Evolutionary conservation across 2,329 filamentous ascomycete genomes (phyloP), one percentile per base, ranked within the genome.

Genomic region (Rhynchosporium graminicola): DNA sequence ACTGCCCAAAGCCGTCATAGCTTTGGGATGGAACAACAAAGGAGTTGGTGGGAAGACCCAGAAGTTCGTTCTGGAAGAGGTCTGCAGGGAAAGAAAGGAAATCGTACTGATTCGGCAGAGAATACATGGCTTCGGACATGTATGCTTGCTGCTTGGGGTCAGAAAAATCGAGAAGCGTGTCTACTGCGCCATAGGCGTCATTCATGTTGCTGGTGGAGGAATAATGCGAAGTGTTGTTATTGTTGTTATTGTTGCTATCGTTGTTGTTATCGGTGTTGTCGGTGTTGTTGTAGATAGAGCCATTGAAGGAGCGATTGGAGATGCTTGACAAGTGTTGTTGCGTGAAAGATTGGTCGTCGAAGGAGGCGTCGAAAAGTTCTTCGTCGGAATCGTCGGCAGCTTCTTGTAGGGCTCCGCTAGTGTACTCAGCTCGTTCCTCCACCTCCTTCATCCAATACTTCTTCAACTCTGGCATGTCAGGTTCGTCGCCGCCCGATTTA

Each of bases 401-500:
- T 45, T 70, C 67, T 66, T 70, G 65, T 26, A 75, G 73, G 13
- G 71, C 69, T 26, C 74, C 52, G 33, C 50, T 59, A 40, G 57
- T 15, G 40, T 65, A 63, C 12, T 69, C 63, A 80, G 54, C 69
- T 46, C 56, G 63, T 59, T 72, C 81, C 43, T 74, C 75, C 50
- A 84, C 77, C 71, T 85, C 81, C 20, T 78, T 76, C 77, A 87
- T 84, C 85, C 84, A 88, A 59, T 78, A 76, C 76, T 85, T 85
- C 76, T 85, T 59, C 65, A 87, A 76, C 61, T 83, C 80, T 20
- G 72, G 69, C 83, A 87, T 86, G 5, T 80, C 71, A 5, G 83
- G 83, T 80, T 80, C 82, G 67, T 83, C 78, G 13, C 80, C 80
- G 38, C 82, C 82, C 2, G 78, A 80, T 57, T 81, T 85, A 12